Evolutionary conservation across 495 filamentous ascomycete genomes (phyloP).

Genomic region (Trichoderma gamsii): DNA sequence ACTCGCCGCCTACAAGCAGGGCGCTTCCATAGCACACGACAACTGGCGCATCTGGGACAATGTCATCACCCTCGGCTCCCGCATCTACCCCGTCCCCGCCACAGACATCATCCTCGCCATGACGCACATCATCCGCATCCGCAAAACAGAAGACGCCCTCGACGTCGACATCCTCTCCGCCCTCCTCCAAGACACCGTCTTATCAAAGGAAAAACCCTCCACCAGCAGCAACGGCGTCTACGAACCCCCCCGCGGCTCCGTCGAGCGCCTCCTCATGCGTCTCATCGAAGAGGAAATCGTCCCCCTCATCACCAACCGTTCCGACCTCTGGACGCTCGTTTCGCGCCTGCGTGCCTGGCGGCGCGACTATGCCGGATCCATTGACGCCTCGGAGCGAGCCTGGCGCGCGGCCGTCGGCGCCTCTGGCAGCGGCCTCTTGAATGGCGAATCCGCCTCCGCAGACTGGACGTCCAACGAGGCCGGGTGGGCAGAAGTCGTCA

Average conservation of each 20-base stretch:
- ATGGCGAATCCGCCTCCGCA: constrained; percentile 18
- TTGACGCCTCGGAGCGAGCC: constrained; percentile 81
- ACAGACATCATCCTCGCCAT: constrained; percentile 68
- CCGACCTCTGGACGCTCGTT: constrained; percentile 68
- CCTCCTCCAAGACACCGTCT: constrained; percentile 64
- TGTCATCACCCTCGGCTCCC: constrained; percentile 74
- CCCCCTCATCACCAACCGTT: constrained; percentile 76
- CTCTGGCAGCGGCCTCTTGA: constrained; percentile 21
- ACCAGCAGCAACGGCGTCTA: constrained; percentile 32
- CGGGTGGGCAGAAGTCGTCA: constrained; percentile 56
- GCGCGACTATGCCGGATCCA: constrained; percentile 57
- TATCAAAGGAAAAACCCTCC: constrained; percentile 28
- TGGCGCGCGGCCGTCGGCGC: constrained; percentile 64
- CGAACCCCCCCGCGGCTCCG: constrained; percentile 39
- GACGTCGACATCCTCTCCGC: constrained; percentile 66
- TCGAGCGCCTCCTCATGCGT: constrained; percentile 53
- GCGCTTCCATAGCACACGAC: constrained; percentile 70
- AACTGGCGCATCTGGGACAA: constrained; percentile 95
- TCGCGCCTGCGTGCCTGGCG: constrained; percentile 65
- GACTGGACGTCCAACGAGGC: constrained; percentile 43
- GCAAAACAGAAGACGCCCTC: constrained; percentile 66
- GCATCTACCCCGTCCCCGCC: constrained; percentile 66
- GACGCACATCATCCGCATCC: constrained; percentile 66
- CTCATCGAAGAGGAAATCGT: constrained; percentile 65
- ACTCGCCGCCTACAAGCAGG: constrained; percentile 75